Conservation (phyloP, 495 filamentous ascomycete species). For the Penicillium paradoxum region DNA sequence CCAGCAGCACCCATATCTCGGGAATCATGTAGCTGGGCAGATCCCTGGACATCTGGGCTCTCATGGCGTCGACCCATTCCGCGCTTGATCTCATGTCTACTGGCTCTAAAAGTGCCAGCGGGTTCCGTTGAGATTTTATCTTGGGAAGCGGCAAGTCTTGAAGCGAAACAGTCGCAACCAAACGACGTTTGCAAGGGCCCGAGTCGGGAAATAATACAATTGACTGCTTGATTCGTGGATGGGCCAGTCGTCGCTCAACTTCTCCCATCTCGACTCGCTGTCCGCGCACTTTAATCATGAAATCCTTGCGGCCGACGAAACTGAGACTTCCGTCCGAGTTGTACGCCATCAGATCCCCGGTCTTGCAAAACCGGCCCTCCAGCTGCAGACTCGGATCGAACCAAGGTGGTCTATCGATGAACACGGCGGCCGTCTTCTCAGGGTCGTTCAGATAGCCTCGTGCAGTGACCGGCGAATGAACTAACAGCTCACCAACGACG, state of each 20-base stretch:
- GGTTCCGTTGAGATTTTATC: too few species aligned
- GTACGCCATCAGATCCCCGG: background rate
- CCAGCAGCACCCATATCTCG: background rate
- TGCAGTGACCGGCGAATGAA: background rate
- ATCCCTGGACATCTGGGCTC: too few species aligned
- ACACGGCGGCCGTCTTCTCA: background rate
- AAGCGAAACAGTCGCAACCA: too few species aligned
- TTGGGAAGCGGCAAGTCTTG: too few species aligned
- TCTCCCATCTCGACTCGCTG: background rate
- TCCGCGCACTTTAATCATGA: background rate
- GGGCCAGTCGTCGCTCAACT: too few species aligned
- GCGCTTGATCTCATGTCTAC: background rate
- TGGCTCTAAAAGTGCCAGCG: too few species aligned
- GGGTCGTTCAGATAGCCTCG: background rate
- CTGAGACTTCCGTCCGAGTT: background rate
- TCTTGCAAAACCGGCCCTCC: background rate
- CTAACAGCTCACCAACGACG: background rate
- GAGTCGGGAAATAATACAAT: background rate
- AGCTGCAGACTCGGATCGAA: too few species aligned
- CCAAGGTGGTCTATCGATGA: background rate
- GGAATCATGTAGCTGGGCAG: background rate
- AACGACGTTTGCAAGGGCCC: background rate
- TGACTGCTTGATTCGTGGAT: too few species aligned
- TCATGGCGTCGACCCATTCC: too few species aligned
- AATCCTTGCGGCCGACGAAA: background rate